These are phyloP conservation scores for Rhizopogon rudus DNA, from an alignment of 768 basidiomycete species.

Conservation along the genomic window DNA sequence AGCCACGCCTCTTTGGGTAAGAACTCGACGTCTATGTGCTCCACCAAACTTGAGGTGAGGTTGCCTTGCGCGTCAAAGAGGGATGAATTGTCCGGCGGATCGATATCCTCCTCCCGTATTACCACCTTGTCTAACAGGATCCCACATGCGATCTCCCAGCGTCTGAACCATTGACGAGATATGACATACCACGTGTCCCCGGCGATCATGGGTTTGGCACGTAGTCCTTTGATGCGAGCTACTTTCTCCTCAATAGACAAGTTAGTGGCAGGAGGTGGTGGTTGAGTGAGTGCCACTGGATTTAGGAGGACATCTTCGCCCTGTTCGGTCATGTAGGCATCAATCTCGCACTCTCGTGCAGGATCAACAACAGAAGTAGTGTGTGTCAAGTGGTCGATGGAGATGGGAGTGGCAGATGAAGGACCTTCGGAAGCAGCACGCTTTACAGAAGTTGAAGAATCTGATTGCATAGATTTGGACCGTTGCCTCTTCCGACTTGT, in stretches of 20 bases:
- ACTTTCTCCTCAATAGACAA: conserved; percentile 37
- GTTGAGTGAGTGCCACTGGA: conserved; percentile 16
- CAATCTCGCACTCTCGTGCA: conserved; percentile 45
- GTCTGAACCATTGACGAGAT: conserved; percentile 64
- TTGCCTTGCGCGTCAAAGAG: conserved; percentile 53
- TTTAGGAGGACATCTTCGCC: conserved; percentile 31
- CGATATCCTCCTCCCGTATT: conserved; percentile 61
- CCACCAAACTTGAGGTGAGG: conserved; percentile 40
- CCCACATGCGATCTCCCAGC: conserved; percentile 69
- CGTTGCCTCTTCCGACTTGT: conserved; percentile 63
- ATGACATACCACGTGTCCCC: conserved; percentile 82
- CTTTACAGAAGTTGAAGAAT: conserved; percentile 72
- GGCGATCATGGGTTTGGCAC: conserved; percentile 44
- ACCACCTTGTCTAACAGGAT: conserved; percentile 62
- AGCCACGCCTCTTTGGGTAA: conserved; percentile 73
- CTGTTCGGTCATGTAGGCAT: conserved; percentile 62
- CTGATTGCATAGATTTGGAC: conserved; percentile 72
- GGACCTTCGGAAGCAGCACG: conserved; percentile 71
- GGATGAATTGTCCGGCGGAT: conserved; percentile 69
- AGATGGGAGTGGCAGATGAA: conserved; percentile 33
- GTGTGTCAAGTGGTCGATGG: conserved; percentile 21
- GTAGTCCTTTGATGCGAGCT: conserved; percentile 42
- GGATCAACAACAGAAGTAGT: conserved; percentile 37
- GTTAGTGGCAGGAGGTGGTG: conserved; percentile 19
- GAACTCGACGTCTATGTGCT: conserved; percentile 70